phyloP scores from a whole-genome alignment of 2,329 filamentous ascomycete species.

The Phialemoniopsis sp. region DNA sequence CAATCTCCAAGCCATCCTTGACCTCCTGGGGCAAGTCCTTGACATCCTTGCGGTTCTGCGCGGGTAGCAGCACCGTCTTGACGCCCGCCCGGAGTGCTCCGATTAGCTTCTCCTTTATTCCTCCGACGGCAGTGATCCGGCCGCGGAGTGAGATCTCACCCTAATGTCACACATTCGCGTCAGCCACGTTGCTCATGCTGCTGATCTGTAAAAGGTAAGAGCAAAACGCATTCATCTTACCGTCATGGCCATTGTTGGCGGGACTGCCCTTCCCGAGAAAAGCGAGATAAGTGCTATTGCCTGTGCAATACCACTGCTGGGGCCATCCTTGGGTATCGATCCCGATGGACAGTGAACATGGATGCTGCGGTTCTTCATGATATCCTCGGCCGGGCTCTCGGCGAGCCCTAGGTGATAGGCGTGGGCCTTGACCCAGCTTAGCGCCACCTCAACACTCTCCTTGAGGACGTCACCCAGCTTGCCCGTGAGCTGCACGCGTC shows the following conservation, averaged over 20 bases:
- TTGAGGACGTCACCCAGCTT: constrained; percentile 96
- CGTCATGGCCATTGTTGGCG: constrained; percentile 94
- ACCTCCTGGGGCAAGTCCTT: constrained; percentile 90
- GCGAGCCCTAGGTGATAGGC: constrained; percentile 87
- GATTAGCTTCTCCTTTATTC: constrained; percentile 98
- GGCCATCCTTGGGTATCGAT: constrained; percentile 90
- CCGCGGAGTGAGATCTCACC: constrained; percentile 77
- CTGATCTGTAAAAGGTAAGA: too few species aligned
- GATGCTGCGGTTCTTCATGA: constrained; percentile 91
- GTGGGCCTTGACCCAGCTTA: constrained; percentile 96
- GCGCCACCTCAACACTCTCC: constrained; percentile 91
- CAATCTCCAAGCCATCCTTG: constrained; percentile 78
- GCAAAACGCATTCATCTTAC: constrained; percentile 39
- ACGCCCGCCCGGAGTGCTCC: constrained; percentile 90
- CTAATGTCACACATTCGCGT: constrained; percentile 14
- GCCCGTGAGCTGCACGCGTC: constrained; percentile 89
- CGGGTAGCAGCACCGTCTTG: constrained; percentile 85
- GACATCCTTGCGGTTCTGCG: constrained; percentile 86
- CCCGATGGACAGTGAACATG: constrained; percentile 96
- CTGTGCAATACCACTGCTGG: constrained; percentile 85
- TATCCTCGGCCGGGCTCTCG: constrained; percentile 75
- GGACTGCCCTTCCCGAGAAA: constrained; percentile 80
- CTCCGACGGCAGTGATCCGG: constrained; percentile 87
- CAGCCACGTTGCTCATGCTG: neutral
- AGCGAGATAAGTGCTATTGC: constrained; percentile 89